These are phyloP conservation scores for Malus sylvestris DNA, from an alignment of 306 rosid species.

Conservation along the genomic window DNA sequence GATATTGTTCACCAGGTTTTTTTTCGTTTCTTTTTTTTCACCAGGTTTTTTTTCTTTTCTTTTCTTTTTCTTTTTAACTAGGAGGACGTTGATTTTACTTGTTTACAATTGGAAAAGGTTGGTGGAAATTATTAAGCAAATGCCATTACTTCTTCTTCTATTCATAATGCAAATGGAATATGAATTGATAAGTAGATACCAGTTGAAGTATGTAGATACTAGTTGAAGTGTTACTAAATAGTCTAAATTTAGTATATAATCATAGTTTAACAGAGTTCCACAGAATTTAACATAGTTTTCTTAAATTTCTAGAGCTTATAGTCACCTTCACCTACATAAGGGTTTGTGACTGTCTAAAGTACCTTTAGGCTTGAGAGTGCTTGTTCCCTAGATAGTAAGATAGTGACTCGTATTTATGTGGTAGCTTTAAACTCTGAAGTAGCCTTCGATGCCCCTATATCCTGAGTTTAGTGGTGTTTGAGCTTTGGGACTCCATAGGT, in stretches of 20 bases:
- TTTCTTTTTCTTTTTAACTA: not conserved
- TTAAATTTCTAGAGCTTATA: not conserved
- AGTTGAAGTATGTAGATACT: no score
- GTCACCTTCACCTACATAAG: not conserved
- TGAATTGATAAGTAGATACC: not conserved
- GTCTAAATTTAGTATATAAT: not conserved
- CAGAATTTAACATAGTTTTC: not conserved
- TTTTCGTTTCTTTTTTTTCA: constrained; percentile 9
- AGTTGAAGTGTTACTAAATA: not conserved
- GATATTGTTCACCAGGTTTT: constrained; percentile 62
- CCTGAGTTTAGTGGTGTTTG: not conserved
- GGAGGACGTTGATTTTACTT: not conserved
- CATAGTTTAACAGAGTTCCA: not conserved
- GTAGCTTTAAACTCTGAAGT: not conserved
- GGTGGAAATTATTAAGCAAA: not conserved
- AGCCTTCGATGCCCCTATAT: not conserved
- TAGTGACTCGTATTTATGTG: not conserved
- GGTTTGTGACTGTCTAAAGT: not conserved
- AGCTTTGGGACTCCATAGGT: not conserved
- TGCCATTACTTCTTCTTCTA: not conserved
- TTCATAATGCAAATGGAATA: not conserved
- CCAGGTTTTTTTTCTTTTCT: constrained; percentile 41
- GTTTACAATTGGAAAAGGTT: not conserved
- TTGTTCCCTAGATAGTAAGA: not conserved
- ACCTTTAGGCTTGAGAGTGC: not conserved